Percentiles rank a stretch among this genome's conserved stretches.
phyloP scores from a whole-genome alignment of 2,329 filamentous ascomycete genomes.

The Magnaporthales sp. region DNA sequence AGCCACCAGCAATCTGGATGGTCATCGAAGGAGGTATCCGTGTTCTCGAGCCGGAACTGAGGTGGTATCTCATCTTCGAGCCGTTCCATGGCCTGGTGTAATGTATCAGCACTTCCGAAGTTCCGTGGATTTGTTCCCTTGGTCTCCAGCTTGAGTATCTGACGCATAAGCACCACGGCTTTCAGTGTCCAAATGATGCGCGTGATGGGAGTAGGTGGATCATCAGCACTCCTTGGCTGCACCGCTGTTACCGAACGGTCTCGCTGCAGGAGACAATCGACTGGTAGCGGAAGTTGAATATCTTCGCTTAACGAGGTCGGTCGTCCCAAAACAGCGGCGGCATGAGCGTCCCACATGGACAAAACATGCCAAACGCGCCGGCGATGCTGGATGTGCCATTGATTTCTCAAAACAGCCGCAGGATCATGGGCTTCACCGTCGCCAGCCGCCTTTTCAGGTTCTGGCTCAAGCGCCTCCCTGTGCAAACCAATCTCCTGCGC shows the following conservation, averaged over 20 bases:
- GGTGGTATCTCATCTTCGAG: slow-evolving; percentile 41
- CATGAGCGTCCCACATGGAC: slow-evolving; percentile 45
- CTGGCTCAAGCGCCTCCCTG: slow-evolving; percentile 41
- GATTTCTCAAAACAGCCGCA: slow-evolving; percentile 42
- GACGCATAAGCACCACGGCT: slow-evolving; percentile 37
- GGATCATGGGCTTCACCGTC: slow-evolving; percentile 22
- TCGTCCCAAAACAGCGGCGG: slow-evolving; percentile 42
- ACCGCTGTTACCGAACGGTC: slow-evolving; percentile 39
- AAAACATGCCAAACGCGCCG: slow-evolving; percentile 49
- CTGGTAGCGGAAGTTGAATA: slow-evolving; percentile 36
- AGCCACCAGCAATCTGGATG: slow-evolving; percentile 47
- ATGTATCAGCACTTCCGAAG: slow-evolving; percentile 41
- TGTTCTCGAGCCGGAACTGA: slow-evolving; percentile 43
- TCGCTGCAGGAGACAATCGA: slow-evolving; percentile 42
- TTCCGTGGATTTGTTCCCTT: slow-evolving; percentile 46
- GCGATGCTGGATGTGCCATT: slow-evolving; percentile 49
- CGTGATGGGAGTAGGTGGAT: slow-evolving; percentile 49
- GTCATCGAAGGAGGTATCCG: slow-evolving; percentile 48
- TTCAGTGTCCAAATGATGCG: slow-evolving; percentile 41
- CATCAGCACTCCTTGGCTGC: slow-evolving; percentile 34
- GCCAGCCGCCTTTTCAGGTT: slow-evolving; percentile 24
- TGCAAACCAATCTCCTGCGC: slow-evolving; percentile 56
- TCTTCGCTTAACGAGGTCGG: slow-evolving; percentile 44
- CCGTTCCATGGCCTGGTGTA: slow-evolving; percentile 41
- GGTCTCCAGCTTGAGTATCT: slow-evolving; percentile 47